Evolutionary conservation across 2,329 filamentous ascomycete species (phyloP), one percentile per base, ranked within the genome.

Genomic region (Trichoderma koningii): DNA sequence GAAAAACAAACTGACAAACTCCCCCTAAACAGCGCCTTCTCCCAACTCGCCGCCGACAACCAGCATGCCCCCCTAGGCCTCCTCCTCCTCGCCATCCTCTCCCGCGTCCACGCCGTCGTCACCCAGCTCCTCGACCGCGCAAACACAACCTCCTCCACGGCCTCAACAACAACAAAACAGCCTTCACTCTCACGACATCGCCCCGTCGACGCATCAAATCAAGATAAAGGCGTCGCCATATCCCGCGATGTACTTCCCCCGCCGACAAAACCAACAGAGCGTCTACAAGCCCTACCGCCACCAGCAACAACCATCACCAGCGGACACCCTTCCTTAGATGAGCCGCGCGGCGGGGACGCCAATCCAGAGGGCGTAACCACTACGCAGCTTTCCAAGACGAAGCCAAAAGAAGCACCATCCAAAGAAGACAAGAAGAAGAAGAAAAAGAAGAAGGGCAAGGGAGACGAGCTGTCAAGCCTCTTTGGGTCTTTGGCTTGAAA

Each of bases 1-100:
- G 23, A 2, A 14, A 2, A 55, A 34, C 2, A 14, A 3, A 50
- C 19, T 6, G 41, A n/a, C 19, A 9, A 21, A 38, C 30, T 2
- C 41, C 21, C 2, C 17, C 3, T 21, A 45, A 2, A 47, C 63
- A 87, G 85, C 5, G 78, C 85, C 1, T 93, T 94, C 74, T 87
- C 87, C 1, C 88, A 88, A 68, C 78, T 94, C 48, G 79, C 89
- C 3, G 87, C 88, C 19, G 90, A 93, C 74, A 85, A 83, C 41
- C 90, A 92, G 71, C 91, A 91, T 75, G 86, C 90, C 2, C 80
- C 87, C 4, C 80, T 94, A 3, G 91, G 91, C 4, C 79, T 92
- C 21, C 81, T 91, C 68, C 81, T 94, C 10, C 73, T 93, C 52
- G 87, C 84, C 21, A 77, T 85, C 1, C 77, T 93, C 65, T 87